phyloP scores from a whole-genome alignment of 257 asterid genomes.

The Penstemon newberryi region DNA sequence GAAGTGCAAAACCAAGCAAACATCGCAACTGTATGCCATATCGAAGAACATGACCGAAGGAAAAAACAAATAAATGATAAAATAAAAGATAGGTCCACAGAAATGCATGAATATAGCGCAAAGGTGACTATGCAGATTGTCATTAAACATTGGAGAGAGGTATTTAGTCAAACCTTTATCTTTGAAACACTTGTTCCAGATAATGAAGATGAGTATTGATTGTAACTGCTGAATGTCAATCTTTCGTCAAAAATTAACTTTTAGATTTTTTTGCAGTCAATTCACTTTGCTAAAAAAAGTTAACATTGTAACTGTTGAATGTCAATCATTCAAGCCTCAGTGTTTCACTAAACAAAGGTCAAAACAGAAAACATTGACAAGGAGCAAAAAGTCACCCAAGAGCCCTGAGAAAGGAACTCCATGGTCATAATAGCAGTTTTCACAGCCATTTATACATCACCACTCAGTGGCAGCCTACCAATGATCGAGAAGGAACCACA shows the following conservation, averaged over 20 bases:
- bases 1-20: neutral
- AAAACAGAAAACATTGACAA: neutral
- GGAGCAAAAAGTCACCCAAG: neutral
- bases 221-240: neutral
- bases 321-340: neutral
- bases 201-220: neutral
- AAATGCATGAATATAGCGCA: neutral
- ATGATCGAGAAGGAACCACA: constrained; percentile 11
- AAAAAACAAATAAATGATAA: neutral
- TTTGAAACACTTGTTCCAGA: neutral
- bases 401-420: neutral
- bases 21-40: neutral
- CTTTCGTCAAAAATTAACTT: neutral
- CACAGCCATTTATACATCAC: neutral
- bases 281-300: neutral
- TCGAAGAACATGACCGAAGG: neutral
- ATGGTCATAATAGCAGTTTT: neutral
- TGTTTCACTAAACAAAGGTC: too few relatives aligned
- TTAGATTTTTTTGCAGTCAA: neutral
- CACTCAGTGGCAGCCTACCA: neutral
- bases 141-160: too few relatives aligned
- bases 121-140: neutral
- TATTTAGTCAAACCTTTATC: too few relatives aligned
- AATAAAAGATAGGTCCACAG: neutral
- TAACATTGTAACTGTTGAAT: neutral